phyloP scores from a whole-genome alignment of 345 rosid species.

The Acer yangbiense region DNA sequence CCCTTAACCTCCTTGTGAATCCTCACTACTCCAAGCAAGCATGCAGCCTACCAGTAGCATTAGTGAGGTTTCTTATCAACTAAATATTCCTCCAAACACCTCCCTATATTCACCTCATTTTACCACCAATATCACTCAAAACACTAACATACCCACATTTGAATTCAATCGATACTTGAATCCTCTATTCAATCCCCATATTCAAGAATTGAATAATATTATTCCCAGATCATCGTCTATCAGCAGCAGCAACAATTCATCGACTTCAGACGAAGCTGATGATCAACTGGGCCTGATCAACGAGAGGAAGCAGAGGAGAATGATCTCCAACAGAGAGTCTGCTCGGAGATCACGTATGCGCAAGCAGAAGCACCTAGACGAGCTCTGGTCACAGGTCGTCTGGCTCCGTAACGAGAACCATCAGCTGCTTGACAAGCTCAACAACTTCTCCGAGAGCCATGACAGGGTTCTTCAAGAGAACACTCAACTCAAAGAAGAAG shows the following conservation, averaged over 20 bases:
- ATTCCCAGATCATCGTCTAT: constrained; percentile 37
- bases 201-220: constrained; percentile 30
- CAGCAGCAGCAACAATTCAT: constrained; percentile 73
- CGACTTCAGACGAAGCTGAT: constrained; percentile 78
- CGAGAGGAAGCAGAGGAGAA: constrained; percentile 90
- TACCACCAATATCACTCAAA: constrained; percentile 28
- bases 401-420: constrained; percentile 88
- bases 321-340: constrained; percentile 94
- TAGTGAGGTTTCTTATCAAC: constrained; percentile 46
- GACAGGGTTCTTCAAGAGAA: constrained; percentile 64
- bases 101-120: constrained; percentile 50
- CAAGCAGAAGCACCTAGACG: constrained; percentile 93
- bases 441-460: constrained; percentile 59
- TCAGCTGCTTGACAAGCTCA: constrained; percentile 74
- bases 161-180: constrained; percentile 33
- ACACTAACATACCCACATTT: constrained; percentile 32
- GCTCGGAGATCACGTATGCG: constrained; percentile 96
- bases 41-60: constrained; percentile 24
- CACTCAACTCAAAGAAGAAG: constrained; percentile 71
- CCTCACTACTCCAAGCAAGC: constrained; percentile 38
- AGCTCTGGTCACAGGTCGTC: constrained; percentile 85
- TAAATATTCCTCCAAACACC: constrained; percentile 29
- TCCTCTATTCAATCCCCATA: constrained; percentile 33
- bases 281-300: constrained; percentile 65
- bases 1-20: constrained; percentile 25